Conservation (phyloP, 164 flowering plant species). For the Magnolia officinalis region DNA sequence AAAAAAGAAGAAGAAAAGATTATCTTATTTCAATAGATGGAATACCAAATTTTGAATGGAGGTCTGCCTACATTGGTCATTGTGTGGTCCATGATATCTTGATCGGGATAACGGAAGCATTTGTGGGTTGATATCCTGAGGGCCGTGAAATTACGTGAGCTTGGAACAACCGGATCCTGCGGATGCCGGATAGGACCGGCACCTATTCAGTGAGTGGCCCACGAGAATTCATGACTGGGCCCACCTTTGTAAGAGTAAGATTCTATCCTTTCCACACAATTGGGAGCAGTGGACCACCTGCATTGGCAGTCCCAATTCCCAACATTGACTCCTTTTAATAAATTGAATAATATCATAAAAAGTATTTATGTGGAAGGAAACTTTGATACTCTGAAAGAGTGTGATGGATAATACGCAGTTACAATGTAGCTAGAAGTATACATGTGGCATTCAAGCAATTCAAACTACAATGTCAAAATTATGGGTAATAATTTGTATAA, state of each 20-base stretch:
- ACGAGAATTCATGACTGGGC: not conserved
- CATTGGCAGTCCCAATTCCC: not conserved
- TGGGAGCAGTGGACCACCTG: not conserved
- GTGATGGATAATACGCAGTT: not conserved
- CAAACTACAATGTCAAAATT: not conserved
- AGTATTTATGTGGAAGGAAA: not conserved
- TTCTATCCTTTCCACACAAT: not conserved
- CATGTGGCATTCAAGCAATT: not conserved
- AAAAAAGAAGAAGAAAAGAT: too few species aligned
- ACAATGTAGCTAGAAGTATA: not conserved
- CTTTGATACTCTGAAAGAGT: not conserved
- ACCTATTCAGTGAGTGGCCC: not conserved
- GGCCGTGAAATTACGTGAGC: too few species aligned
- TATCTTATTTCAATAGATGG: too few species aligned
- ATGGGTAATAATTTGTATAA: not conserved
- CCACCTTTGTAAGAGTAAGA: not conserved
- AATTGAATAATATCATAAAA: not conserved
- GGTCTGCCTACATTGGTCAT: too few species aligned
- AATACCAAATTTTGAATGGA: too few species aligned
- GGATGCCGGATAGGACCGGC: not conserved
- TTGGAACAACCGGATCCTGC: not conserved
- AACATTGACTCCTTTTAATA: not conserved
- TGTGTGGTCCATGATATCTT: too few species aligned
- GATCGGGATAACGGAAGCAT: too few species aligned
- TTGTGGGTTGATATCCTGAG: too few species aligned